phyloP scores from a whole-genome alignment of 176 grass and related monocot species.

The Tuctoria greenei region DNA sequence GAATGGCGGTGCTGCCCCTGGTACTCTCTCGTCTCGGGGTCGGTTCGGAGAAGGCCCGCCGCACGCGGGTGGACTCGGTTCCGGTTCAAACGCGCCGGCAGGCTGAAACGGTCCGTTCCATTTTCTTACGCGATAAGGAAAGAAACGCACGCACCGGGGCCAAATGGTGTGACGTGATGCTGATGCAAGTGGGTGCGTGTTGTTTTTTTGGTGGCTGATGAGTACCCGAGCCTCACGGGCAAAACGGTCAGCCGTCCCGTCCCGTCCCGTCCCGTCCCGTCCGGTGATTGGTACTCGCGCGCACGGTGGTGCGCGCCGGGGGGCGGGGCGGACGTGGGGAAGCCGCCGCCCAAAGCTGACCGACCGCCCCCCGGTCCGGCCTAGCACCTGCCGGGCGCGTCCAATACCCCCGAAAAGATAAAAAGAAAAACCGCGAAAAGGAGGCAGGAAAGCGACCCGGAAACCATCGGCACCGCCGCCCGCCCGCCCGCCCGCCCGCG shows the following conservation, averaged over 20 bases:
- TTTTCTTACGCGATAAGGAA: not conserved
- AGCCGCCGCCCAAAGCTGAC: constrained; percentile 68
- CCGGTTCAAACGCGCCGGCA: not conserved
- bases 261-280: too few relatives aligned
- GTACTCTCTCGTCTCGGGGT: not conserved
- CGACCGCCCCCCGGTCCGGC: constrained; percentile 30
- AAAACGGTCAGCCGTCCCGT: constrained; percentile 21
- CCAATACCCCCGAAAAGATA: not conserved
- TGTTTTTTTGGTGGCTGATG: too few relatives aligned
- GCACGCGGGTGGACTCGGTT: not conserved
- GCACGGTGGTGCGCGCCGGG: not conserved
- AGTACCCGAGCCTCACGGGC: not conserved
- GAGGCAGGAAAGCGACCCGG: constrained; percentile 1
- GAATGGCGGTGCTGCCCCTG: constrained; percentile 37
- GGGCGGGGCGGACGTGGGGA: not conserved
- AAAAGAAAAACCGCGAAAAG: not conserved
- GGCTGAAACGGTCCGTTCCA: not conserved
- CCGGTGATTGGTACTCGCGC: not conserved
- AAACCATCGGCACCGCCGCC: constrained; percentile 29
- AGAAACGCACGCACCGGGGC: not conserved
- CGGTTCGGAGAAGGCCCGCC: not conserved
- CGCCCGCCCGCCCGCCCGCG: not conserved
- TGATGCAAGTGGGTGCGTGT: constrained; percentile 3
- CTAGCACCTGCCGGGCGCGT: not conserved
- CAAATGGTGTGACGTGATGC: not conserved